A percentile compares a stretch with the other conserved stretches of the same genome.
phyloP scores from a whole-genome alignment of 805 yeast species.

The Wickerhamiella lipophila region DNA sequence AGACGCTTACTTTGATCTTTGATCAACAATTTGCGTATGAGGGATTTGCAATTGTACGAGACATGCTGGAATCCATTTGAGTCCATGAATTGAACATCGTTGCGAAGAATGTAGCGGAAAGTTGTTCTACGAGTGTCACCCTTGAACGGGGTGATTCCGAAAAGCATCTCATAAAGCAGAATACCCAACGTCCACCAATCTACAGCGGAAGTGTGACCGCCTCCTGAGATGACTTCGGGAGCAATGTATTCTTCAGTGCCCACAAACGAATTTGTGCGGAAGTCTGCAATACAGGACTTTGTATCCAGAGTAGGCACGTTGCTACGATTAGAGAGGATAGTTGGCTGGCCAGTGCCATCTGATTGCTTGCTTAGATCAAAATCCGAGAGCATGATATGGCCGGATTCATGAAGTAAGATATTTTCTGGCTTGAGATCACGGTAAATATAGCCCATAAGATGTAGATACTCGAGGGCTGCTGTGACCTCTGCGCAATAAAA shows the following conservation, averaged over 20 bases:
- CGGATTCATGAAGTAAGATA: slow-evolving; percentile 85
- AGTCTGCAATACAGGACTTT: slow-evolving; percentile 88
- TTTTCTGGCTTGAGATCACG: slow-evolving; percentile 96
- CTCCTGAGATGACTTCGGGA: slow-evolving; percentile 93
- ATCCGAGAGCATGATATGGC: slow-evolving; percentile 95
- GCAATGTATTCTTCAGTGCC: slow-evolving; percentile 99
- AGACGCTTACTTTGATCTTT: slow-evolving; percentile 82
- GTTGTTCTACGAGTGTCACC: slow-evolving; percentile 83
- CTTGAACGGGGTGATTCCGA: slow-evolving; percentile 93
- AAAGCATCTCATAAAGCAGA: slow-evolving; percentile 83
- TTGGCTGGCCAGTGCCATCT: slow-evolving; percentile 63
- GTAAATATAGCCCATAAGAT: slow-evolving; percentile 92
- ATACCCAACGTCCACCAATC: slow-evolving; percentile 99
- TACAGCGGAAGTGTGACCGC: slow-evolving; percentile 95
- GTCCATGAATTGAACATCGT: slow-evolving; percentile 72
- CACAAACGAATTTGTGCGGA: slow-evolving; percentile 93
- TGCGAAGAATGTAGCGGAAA: slow-evolving; percentile 72
- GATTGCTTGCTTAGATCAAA: slow-evolving; percentile 90
- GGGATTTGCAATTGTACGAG: slow-evolving; percentile 61
- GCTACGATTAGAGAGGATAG: slow-evolving; percentile 31
- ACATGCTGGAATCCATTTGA: slow-evolving; percentile 38
- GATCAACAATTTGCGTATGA: slow-evolving; percentile 67
- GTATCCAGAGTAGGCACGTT: slow-evolving; percentile 62
- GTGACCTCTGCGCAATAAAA: slow-evolving; percentile 95
- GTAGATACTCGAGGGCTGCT: slow-evolving; percentile 91